Evolutionary conservation across 2,329 filamentous ascomycete species (phyloP).

Genomic region (Verticillium dahliae): DNA sequence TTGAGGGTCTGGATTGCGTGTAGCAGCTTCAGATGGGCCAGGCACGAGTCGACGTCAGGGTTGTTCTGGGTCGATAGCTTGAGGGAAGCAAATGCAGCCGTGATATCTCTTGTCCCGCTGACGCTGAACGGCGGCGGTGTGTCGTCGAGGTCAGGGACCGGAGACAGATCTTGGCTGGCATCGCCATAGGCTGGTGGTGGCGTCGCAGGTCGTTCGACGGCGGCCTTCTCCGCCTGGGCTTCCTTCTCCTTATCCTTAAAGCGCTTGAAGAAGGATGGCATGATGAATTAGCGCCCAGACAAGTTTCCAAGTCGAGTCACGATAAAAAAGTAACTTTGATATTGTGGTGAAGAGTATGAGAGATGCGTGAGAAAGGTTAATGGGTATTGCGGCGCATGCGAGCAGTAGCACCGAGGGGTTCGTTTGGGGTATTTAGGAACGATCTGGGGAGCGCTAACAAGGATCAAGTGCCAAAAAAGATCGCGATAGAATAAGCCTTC

Average conservation of each 20-base stretch:
- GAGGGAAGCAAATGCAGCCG: constrained; percentile 29
- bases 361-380: too few relatives aligned
- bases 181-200: constrained; percentile 7
- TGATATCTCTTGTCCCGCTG: constrained; percentile 21
- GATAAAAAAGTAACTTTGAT: neutral
- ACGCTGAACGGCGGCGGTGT: constrained; percentile 8
- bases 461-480: neutral
- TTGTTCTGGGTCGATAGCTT: constrained; percentile 18
- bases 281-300: neutral
- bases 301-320: too few relatives aligned
- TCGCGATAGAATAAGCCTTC: neutral
- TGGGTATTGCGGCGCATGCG: neutral
- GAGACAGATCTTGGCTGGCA: constrained; percentile 2
- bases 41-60: constrained; percentile 50
- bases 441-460: neutral
- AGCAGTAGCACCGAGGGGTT: neutral
- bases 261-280: constrained; percentile 8
- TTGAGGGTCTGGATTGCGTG: constrained; percentile 61
- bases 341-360: too few relatives aligned
- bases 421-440: neutral
- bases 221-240: constrained; percentile 4
- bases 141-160: constrained; percentile 3
- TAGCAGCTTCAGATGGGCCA: constrained; percentile 69
- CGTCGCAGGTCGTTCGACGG: constrained; percentile 3
- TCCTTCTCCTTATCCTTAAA: constrained; percentile 9